Evolutionary conservation across 1,284 basidiomycete species (phyloP).

Genomic region (Fomitopsis betulina): DNA sequence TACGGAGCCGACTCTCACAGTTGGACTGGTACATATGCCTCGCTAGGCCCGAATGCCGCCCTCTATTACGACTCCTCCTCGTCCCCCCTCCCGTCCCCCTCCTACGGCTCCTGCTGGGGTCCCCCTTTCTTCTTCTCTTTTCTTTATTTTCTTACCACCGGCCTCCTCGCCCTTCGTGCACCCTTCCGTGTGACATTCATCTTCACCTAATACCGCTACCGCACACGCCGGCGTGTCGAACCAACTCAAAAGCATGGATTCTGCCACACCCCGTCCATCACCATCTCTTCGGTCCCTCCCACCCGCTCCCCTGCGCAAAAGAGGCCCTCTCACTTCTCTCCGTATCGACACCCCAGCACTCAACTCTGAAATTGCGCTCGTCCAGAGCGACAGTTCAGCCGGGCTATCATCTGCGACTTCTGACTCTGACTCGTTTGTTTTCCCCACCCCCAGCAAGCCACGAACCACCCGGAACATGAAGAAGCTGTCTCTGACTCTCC

Average conservation of each 20-base stretch:
- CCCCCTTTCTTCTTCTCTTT: slow-evolving; percentile 10
- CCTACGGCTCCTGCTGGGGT: slow-evolving; percentile 14
- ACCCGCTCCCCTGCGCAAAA: slow-evolving; percentile 40
- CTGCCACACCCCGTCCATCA: slow-evolving; percentile 28
- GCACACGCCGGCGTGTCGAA: slow-evolving; percentile 47
- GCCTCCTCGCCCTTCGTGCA: slow-evolving; percentile 25
- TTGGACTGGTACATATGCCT: slow-evolving; percentile 1
- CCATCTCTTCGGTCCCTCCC: slow-evolving; percentile 24
- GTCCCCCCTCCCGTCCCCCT: slow-evolving; percentile 12
- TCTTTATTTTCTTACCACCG: slow-evolving; percentile 18
- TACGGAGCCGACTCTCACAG: slow-evolving; percentile 3
- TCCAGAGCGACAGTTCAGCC: slow-evolving; percentile 41
- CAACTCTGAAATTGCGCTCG: slow-evolving; percentile 43
- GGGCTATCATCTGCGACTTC: slow-evolving; percentile 49
- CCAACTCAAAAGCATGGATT: slow-evolving; percentile 35
- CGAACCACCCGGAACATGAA: slow-evolving; percentile 65
- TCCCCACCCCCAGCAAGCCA: slow-evolving; percentile 36
- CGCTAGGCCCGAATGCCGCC: slow-evolving; percentile 5
- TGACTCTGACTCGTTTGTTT: slow-evolving; percentile 45
- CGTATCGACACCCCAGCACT: slow-evolving; percentile 53
- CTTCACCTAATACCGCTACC: slow-evolving; percentile 13
- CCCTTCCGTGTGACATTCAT: slow-evolving; percentile 17
- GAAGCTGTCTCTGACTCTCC: slow-evolving; percentile 65
- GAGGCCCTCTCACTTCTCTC: slow-evolving; percentile 52
- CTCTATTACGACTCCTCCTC: slow-evolving; percentile 7